phyloP scores from a whole-genome alignment of 1,284 basidiomycete species.

The Apiotrichum gracile region DNA sequence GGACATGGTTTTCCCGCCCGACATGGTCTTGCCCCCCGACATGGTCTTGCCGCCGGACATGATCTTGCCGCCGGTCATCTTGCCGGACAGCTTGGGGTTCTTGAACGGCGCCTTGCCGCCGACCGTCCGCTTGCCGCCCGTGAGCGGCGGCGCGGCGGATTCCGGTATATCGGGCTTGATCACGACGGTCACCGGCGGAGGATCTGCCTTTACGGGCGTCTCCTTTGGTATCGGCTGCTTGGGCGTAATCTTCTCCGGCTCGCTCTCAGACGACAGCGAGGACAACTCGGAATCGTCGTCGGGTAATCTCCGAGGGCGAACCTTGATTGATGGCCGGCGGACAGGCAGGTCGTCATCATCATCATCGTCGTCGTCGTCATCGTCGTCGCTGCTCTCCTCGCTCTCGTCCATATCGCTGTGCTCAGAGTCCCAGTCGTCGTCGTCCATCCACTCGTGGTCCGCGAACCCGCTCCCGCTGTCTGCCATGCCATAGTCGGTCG shows the following conservation, averaged over 20 bases:
- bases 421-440: constrained; percentile 26
- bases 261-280: constrained; percentile 19
- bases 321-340: constrained; percentile 4
- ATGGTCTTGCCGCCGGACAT: not conserved
- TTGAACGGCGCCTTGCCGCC: constrained; percentile 11
- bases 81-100: constrained; percentile 2
- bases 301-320: constrained; percentile 1
- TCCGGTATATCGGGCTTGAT: constrained; percentile 4
- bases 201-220: not conserved
- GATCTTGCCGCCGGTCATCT: not conserved
- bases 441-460: constrained; percentile 18
- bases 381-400: constrained; percentile 8
- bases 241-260: constrained; percentile 11
- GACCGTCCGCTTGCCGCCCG: not conserved
- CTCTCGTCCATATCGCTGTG: constrained; percentile 23
- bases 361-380: constrained; percentile 21
- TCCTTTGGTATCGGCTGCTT: constrained; percentile 10
- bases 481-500: constrained; percentile 33
- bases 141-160: not conserved
- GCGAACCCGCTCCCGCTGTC: constrained; percentile 19
- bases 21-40: no score
- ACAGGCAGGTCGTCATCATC: constrained; percentile 10
- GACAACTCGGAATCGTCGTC: constrained; percentile 32
- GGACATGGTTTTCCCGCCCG: not conserved
- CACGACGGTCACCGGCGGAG: not conserved